Evolutionary conservation across 2,329 filamentous ascomycete genomes (phyloP).

Genomic region (Hymenoscyphus occultus): DNA sequence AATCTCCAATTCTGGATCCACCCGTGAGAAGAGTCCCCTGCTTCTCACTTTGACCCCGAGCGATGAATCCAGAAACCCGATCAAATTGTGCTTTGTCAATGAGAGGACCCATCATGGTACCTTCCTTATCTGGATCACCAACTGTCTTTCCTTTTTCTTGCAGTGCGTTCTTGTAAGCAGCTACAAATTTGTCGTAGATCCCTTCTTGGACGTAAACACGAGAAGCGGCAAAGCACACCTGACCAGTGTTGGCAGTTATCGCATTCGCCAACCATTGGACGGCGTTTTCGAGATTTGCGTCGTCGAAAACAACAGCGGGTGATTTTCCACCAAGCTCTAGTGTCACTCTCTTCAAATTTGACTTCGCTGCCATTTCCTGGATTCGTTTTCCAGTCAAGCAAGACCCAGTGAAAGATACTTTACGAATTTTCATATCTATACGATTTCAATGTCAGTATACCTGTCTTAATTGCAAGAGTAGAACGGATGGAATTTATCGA

Average conservation of each 20-base stretch:
- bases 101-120: constrained; percentile 57
- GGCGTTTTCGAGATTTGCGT: constrained; percentile 46
- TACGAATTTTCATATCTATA: constrained; percentile 38
- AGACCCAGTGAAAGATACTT: constrained; percentile 43
- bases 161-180: constrained; percentile 58
- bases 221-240: constrained; percentile 73
- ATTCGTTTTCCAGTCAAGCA: constrained; percentile 41
- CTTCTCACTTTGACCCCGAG: constrained; percentile 17
- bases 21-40: constrained; percentile 29
- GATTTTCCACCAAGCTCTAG: constrained; percentile 45
- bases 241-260: constrained; percentile 69
- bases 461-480: no score
- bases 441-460: no score
- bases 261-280: constrained; percentile 40
- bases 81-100: constrained; percentile 41
- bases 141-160: constrained; percentile 51
- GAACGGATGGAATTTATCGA: no score
- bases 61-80: constrained; percentile 25
- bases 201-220: constrained; percentile 64
- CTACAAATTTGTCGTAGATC: constrained; percentile 60
- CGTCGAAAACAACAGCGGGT: constrained; percentile 44
- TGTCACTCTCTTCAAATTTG: constrained; percentile 43
- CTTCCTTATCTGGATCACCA: constrained; percentile 58
- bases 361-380: constrained; percentile 40
- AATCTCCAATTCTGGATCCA: constrained; percentile 15